Evolutionary conservation across 352 stramenopile species (phyloP).

Genomic region (Globisporangium nodosum): DNA sequence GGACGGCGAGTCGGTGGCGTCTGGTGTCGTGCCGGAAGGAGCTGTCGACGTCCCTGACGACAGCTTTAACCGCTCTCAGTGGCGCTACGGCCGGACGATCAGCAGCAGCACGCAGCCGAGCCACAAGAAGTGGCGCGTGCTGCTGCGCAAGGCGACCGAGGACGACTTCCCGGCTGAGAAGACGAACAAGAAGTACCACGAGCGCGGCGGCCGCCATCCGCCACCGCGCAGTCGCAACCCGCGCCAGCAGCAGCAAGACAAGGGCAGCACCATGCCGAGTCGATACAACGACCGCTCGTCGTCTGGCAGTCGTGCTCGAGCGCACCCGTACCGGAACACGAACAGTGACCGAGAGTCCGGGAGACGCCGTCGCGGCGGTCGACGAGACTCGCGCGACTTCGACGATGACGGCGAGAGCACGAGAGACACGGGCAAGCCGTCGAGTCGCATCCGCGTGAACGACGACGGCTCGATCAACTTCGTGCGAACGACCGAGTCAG

Average conservation of each 20-base stretch:
- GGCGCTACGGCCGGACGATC: constrained; percentile 50
- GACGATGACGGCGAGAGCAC: constrained; percentile 8
- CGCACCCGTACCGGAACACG: constrained; percentile 37
- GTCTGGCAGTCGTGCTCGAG: constrained; percentile 19
- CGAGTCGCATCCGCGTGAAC: constrained; percentile 53
- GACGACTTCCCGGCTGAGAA: constrained; percentile 83
- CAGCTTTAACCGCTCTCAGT: constrained; percentile 59
- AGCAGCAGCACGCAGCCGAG: constrained; percentile 39
- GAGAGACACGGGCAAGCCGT: constrained; percentile 33
- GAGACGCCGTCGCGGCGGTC: constrained; percentile 3
- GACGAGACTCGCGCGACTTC: constrained; percentile 10
- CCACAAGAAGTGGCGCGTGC: constrained; percentile 63
- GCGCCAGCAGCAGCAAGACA: constrained; percentile 14
- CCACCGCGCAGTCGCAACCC: constrained; percentile 18
- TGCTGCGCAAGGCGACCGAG: constrained; percentile 63
- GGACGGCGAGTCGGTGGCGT: constrained; percentile 23
- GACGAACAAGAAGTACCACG: constrained; percentile 65
- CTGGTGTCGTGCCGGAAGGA: no score
- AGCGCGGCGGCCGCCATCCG: constrained; percentile 19
- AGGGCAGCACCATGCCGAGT: constrained; percentile 22
- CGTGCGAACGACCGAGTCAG: constrained; percentile 20
- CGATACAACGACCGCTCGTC: constrained; percentile 15
- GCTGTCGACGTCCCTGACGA: constrained; percentile 39
- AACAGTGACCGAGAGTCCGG: constrained; percentile 15
- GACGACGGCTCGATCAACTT: constrained; percentile 59